Base-by-base conservation (phyloP, 1,284 basidiomycete species). In the Cystobasidium slooffiae region DNA sequence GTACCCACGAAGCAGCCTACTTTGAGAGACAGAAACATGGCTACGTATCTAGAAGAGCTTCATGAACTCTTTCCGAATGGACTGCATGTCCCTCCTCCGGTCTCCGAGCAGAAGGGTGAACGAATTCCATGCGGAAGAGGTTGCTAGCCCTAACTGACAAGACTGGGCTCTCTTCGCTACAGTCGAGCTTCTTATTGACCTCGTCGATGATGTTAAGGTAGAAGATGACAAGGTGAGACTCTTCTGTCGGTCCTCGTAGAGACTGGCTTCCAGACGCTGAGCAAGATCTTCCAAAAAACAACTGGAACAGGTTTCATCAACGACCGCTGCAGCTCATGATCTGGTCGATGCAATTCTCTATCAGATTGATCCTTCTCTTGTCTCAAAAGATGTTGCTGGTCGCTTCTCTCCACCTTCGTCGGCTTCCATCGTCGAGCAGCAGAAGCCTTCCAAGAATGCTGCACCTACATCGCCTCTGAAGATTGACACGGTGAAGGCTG, bases 11-110 rank as follows among this genome's bases (percentile, higher is more conserved):
- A 14, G 46, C 12, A 49, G 46, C 46, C 46, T 6, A 9, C 46
- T 3, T n/a, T 3, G 46, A 12, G n/a, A 49, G 6, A 59, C 10
- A 20, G 14, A 4, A n/a, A 31, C 18, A 66, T 66, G 49, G 43
- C 49, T 31, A 55, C 37, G 8, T 66, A 66, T 47, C 31, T 66
- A 1, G 43, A 66, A 12, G 64, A 66, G 51, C 64, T 66, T 37
- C 51, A 66, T 66, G 41, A 66, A 47, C 49, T 66, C 47, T 66
- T 66, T 22, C 64, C 64, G 6, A 66, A 66, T 43, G 64, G 64
- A 39, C 37, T 66, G 24, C 47, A 66, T 14, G 20, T 24, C n/a
- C 6, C 39, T 20, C 31, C 20, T 12, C 49, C 61, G 10, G 39
- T 22, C 6, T 46, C 39, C 4, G 61, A 47, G 18, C 61, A 10